Conservation (phyloP, 2,329 filamentous ascomycete species). For the Clarireedia sp. region DNA sequence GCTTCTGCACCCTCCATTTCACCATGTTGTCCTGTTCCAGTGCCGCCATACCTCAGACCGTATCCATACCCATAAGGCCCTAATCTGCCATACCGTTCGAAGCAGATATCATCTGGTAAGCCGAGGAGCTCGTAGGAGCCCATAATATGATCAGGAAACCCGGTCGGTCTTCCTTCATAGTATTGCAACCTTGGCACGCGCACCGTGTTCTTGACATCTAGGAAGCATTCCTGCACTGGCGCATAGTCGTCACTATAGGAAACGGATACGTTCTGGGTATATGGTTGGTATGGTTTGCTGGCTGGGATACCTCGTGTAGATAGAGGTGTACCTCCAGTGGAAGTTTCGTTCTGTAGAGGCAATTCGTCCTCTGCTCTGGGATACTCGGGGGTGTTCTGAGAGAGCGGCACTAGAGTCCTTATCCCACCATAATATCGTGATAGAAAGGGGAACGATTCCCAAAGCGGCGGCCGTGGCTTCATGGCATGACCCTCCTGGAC, state of each 20-base stretch:
- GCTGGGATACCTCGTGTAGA: slow-evolving; percentile 33
- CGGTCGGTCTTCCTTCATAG: slow-evolving; percentile 69
- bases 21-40: slow-evolving; percentile 77
- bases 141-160: slow-evolving; percentile 76
- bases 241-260: slow-evolving; percentile 43
- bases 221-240: slow-evolving; percentile 63
- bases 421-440: slow-evolving; percentile 87
- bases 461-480: slow-evolving; percentile 54
- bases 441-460: slow-evolving; percentile 81
- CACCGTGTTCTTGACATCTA: slow-evolving; percentile 60
- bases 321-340: slow-evolving; percentile 26
- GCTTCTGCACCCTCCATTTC: slow-evolving; percentile 72
- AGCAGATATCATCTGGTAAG: slow-evolving; percentile 79
- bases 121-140: slow-evolving; percentile 81
- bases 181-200: slow-evolving; percentile 63
- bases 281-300: slow-evolving; percentile 55
- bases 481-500: slow-evolving; percentile 51
- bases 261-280: slow-evolving; percentile 43
- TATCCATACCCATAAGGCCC: slow-evolving; percentile 90
- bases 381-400: slow-evolving; percentile 72
- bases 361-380: slow-evolving; percentile 57
- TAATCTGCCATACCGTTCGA: slow-evolving; percentile 81
- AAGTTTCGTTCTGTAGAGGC: slow-evolving; percentile 34
- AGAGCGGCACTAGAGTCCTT: slow-evolving; percentile 55
- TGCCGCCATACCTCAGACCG: slow-evolving; percentile 66